Percentiles rank a stretch among this genome's conserved stretches.
Conservation (phyloP, 805 yeast genomes). For the Candida oleophila region DNA sequence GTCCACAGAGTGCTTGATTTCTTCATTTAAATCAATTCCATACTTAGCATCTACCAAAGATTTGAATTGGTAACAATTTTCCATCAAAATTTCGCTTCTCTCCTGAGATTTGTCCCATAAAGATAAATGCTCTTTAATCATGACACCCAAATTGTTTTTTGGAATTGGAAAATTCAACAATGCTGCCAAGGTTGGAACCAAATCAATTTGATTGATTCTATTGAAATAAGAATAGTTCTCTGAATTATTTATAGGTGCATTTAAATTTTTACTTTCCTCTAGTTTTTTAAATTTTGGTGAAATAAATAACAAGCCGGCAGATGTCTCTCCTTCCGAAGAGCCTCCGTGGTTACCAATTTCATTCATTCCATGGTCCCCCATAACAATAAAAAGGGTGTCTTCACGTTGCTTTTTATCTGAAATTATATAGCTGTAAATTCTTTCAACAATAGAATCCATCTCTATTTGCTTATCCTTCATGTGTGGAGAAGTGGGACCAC, state of each 20-base stretch:
- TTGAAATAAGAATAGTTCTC: constrained; percentile 53
- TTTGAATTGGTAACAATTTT: constrained; percentile 59
- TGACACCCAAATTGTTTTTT: constrained; percentile 68
- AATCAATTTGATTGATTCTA: constrained; percentile 62
- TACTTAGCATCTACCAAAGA: constrained; percentile 44
- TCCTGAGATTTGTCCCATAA: constrained; percentile 44
- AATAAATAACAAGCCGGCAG: constrained; percentile 72
- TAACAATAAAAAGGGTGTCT: constrained; percentile 64
- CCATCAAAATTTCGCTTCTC: constrained; percentile 37
- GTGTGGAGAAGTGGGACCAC: constrained; percentile 78
- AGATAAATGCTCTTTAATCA: constrained; percentile 56
- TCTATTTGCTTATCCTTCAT: constrained; percentile 84
- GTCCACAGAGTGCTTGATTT: constrained; percentile 3
- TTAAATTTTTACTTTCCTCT: constrained; percentile 12
- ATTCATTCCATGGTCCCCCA: constrained; percentile 98
- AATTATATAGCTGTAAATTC: constrained; percentile 40
- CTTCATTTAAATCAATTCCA: constrained; percentile 14
- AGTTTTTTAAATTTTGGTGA: constrained; percentile 54
- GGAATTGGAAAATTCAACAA: constrained; percentile 68
- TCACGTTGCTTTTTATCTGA: constrained; percentile 15
- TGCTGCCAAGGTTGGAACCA: constrained; percentile 68
- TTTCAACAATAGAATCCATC: constrained; percentile 70
- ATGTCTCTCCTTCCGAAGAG: constrained; percentile 86
- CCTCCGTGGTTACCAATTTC: constrained; percentile 97
- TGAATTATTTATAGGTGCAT: constrained; percentile 38